Evolutionary conservation across 2,329 filamentous ascomycete species (phyloP), one percentile per base, ranked within the genome.

Genomic region (Bipolaris bicolor): DNA sequence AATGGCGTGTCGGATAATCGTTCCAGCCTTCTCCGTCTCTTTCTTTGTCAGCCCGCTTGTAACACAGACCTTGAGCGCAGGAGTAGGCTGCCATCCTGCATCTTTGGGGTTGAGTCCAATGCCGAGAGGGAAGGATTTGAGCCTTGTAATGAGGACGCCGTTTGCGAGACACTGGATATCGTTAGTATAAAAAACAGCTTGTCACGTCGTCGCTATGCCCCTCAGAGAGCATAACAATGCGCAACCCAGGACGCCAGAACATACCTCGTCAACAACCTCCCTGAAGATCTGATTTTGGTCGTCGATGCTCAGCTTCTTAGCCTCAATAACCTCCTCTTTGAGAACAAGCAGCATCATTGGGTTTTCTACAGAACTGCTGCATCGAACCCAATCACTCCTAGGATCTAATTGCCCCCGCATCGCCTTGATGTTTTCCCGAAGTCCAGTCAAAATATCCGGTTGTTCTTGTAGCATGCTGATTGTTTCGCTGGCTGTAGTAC

Each of bases 261-360:
- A 69, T 83, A 96, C 93, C 89, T 99, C 95, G 59, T 99, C 96
- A n/a, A 97, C 92, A 63, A 91, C 89, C 68, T 99, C 95, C 70
- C 96, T 88, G 57, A 99, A 78, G 16, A 98, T 77, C 56, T 87
- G 85, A 70, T 97, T 92, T 78, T 98, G 92, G 61, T 97, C 94
- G 33, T 88, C 84, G 9, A 85, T 75, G 13, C 81, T 86, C 55
- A 96, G 79, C 43, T 85, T 86, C 70, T 90, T 87, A 1, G 87
- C 84, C 49, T 86, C 83, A 39, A 97, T 82, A 36, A 97, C 87
- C 55, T 97, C 91, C 0, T 88, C 85, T 81, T 97, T 97, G 53
- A 99, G 80, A 1, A 88, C 86, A 47, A 97, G 81, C 1, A 98
- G 80, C 83, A 97, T 86, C 50, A 97, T 83, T 0, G 95, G 95